Percentiles rank a stretch among this genome's conserved stretches.
Conservation (phyloP, 1,139 yeast genomes). For the Suhomyces coccinellae region DNA sequence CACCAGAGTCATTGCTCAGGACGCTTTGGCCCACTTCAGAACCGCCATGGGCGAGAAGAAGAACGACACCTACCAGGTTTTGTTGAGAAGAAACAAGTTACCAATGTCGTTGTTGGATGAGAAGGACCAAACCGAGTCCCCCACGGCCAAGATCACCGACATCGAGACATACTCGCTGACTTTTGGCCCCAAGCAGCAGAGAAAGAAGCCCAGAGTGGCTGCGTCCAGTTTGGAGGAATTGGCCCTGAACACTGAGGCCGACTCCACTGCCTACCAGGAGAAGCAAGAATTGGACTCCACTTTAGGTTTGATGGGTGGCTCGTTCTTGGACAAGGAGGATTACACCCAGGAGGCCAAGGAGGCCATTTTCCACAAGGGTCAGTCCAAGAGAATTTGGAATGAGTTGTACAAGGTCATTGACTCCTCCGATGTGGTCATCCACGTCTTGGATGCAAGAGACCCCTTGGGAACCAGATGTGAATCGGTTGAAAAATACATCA, state of each 20-base stretch:
- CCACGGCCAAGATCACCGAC: constrained; percentile 78
- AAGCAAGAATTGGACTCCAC: constrained; percentile 72
- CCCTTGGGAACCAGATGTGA: constrained; percentile 95
- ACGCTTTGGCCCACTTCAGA: constrained; percentile 90
- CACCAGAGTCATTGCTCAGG: constrained; percentile 96
- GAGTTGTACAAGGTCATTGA: constrained; percentile 95
- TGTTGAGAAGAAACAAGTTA: constrained; percentile 83
- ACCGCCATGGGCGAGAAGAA: constrained; percentile 90
- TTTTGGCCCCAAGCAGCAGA: constrained; percentile 93
- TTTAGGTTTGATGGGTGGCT: constrained; percentile 76
- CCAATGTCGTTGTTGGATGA: constrained; percentile 96
- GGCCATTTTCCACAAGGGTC: constrained; percentile 94
- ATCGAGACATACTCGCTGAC: constrained; percentile 81
- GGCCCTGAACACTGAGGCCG: constrained; percentile 61
- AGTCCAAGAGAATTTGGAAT: constrained; percentile 98
- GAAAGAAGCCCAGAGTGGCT: constrained; percentile 85
- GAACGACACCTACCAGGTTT: constrained; percentile 83
- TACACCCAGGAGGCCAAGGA: constrained; percentile 90
- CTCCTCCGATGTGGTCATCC: constrained; percentile 95
- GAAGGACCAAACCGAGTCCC: constrained; percentile 69
- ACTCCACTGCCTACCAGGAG: constrained; percentile 65
- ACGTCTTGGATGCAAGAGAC: constrained; percentile 95
- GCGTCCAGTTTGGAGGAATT: constrained; percentile 80
- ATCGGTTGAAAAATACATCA: constrained; percentile 88
- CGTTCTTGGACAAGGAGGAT: constrained; percentile 68